Evolutionary conservation across 1,284 basidiomycete species (phyloP), one percentile per base, ranked within the genome.

Genomic region (Cutaneotrichosporon spelunceum): DNA sequence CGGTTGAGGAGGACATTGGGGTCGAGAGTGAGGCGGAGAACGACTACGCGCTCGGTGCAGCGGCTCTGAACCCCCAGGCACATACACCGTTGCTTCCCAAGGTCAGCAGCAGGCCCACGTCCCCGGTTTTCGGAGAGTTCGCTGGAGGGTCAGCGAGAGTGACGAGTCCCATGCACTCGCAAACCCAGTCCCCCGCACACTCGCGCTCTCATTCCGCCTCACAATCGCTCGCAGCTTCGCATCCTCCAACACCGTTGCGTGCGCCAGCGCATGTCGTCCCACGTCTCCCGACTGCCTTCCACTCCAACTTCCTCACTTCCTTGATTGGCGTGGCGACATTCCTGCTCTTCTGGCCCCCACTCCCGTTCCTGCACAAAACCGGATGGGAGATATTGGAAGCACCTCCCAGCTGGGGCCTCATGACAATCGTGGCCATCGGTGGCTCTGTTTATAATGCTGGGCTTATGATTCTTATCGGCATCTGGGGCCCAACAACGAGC

Each of bases 371-470:
- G 3, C 67, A 79, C 61, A 69, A 62, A 66, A 63, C 68, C 9
- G 74, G 74, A 19, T 63, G 71, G 57, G 78, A 79, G 71, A n/a
- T 39, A 6, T 78, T 77, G 45, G 59, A 60, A 23, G 67, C 63
- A 63, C 76, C 77, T 7, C 48, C 56, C 7, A 36, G 71, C 13
- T 74, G 71, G 71, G 56, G 48, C 9, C 61, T 66, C 19, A 62
- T 79, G 26, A 62, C 52, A 0, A 61, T 73, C 19, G 70, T 77
- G 4, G 70, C 72, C 4, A 67, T 66, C 54, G 68, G 70, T 29
- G 78, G 78, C 4, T 68, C 77, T 0, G 54, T 73, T 4, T 79
- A 79, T 56, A 79, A 79, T 62, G 77, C 77, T 1, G 78, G 78
- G 10, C 65, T 79, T 52, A 79, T 79, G 78, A 70, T 74, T 44